Evolutionary conservation across 2,329 filamentous ascomycete genomes (phyloP).

Genomic region (Fusarium equiseti): DNA sequence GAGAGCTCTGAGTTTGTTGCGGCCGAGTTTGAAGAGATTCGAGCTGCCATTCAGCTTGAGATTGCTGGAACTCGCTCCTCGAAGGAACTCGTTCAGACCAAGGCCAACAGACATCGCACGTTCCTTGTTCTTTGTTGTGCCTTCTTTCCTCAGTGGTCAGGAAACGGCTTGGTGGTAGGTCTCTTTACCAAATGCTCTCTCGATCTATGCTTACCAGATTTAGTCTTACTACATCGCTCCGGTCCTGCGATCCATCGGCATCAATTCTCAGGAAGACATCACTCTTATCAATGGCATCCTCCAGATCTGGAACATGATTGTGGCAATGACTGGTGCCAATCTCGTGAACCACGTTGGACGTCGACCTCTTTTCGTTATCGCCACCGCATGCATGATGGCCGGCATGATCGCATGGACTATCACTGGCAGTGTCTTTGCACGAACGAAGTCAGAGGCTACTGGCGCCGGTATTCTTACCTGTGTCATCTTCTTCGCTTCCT

Average conservation of each 20-base stretch:
- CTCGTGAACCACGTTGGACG: slow-evolving; percentile 55
- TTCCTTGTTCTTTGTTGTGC: slow-evolving; percentile 34
- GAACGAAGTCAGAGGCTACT: slow-evolving; percentile 48
- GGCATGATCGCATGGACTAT: slow-evolving; percentile 57
- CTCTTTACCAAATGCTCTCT: accelerated
- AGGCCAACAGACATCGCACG: background rate
- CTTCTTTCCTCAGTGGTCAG: slow-evolving; percentile 57
- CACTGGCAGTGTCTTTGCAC: slow-evolving; percentile 53
- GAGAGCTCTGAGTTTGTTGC: slow-evolving; percentile 58
- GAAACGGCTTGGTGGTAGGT: slow-evolving; percentile 43
- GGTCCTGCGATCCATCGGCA: slow-evolving; percentile 55
- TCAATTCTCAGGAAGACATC: slow-evolving; percentile 54
- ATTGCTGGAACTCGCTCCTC: background rate
- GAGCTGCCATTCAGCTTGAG: slow-evolving; percentile 55
- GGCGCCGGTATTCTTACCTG: slow-evolving; percentile 55
- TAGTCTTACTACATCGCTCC: slow-evolving; percentile 56
- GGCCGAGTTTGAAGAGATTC: slow-evolving; percentile 63
- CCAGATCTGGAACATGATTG: slow-evolving; percentile 58
- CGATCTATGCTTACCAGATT: background rate
- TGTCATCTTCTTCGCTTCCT: slow-evolving; percentile 58
- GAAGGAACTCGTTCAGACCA: background rate
- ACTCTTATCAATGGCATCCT: slow-evolving; percentile 58
- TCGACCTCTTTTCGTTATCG: slow-evolving; percentile 55
- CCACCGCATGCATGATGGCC: slow-evolving; percentile 54
- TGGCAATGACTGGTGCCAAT: slow-evolving; percentile 53